Evolutionary conservation across 2,329 filamentous ascomycete species (phyloP).

Genomic region (Westerdykella aurantiaca): DNA sequence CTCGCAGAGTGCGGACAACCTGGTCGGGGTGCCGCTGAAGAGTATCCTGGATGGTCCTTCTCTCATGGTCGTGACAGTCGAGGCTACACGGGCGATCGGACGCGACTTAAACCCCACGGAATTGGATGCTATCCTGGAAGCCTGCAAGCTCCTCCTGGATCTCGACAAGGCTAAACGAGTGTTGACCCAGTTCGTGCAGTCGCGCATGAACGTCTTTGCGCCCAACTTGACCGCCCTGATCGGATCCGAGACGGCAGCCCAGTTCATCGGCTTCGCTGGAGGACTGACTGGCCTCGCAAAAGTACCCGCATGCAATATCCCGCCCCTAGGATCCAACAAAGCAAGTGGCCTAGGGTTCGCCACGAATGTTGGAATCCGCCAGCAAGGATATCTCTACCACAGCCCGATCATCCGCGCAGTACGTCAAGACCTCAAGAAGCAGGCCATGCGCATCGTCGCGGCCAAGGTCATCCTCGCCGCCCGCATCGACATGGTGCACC

Average conservation of each 20-base stretch:
- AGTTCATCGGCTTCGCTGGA: slow-evolving; percentile 91
- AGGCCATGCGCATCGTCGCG: slow-evolving; percentile 91
- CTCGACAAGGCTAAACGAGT: slow-evolving; percentile 82
- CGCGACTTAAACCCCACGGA: slow-evolving; percentile 70
- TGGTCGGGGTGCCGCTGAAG: slow-evolving; percentile 67
- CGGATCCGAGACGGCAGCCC: slow-evolving; percentile 86
- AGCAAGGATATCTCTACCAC: slow-evolving; percentile 90
- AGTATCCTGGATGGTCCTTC: slow-evolving; percentile 81
- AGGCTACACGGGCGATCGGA: slow-evolving; percentile 85
- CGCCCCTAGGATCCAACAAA: slow-evolving; percentile 86
- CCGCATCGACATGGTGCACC: slow-evolving; percentile 80
- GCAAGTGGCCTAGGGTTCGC: slow-evolving; percentile 75
- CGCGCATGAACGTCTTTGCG: slow-evolving; percentile 92
- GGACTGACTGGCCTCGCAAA: slow-evolving; percentile 84
- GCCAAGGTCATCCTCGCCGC: slow-evolving; percentile 93
- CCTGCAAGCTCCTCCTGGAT: slow-evolving; percentile 82
- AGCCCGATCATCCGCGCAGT: slow-evolving; percentile 84
- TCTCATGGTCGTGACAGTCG: slow-evolving; percentile 91
- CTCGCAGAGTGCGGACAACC: slow-evolving; percentile 70
- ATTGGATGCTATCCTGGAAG: slow-evolving; percentile 65
- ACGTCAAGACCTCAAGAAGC: slow-evolving; percentile 78
- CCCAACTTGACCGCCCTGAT: slow-evolving; percentile 89
- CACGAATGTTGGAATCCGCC: slow-evolving; percentile 83
- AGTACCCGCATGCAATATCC: slow-evolving; percentile 87
- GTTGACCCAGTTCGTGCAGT: slow-evolving; percentile 90